Conservation (phyloP, 768 basidiomycete genomes). For the Termitomyces sp. region DNA sequence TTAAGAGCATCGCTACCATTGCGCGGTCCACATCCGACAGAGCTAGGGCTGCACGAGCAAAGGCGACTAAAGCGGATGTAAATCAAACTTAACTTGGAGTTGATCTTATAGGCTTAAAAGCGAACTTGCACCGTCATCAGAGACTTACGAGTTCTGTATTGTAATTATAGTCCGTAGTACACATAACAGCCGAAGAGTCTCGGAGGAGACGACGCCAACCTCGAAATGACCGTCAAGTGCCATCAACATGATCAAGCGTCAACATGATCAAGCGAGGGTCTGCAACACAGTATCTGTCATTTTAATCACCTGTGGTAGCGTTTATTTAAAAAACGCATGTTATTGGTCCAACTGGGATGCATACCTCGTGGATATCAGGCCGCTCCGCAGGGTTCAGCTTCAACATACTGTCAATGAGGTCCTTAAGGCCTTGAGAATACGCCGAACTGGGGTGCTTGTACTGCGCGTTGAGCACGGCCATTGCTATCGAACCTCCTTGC, state of each 20-base stretch:
- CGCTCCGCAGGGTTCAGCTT: slow-evolving; percentile 77
- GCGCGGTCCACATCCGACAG: slow-evolving; percentile 31
- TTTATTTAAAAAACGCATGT: background rate
- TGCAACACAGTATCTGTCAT: slow-evolving; percentile 61
- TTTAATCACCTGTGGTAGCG: slow-evolving; percentile 49
- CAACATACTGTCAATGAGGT: slow-evolving; percentile 81
- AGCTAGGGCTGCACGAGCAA: slow-evolving; percentile 31
- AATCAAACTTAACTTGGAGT: slow-evolving; percentile 3
- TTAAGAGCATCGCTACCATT: slow-evolving; percentile 23
- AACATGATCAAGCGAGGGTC: slow-evolving; percentile 43
- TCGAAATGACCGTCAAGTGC: background rate
- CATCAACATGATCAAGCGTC: slow-evolving; percentile 33
- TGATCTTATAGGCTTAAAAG: background rate
- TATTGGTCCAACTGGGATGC: slow-evolving; percentile 10
- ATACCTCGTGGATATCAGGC: slow-evolving; percentile 82
- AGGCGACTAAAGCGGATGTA: slow-evolving; percentile 13
- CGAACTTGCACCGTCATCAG: background rate
- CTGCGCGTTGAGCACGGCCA: slow-evolving; percentile 93
- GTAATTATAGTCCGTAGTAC: slow-evolving; percentile 4
- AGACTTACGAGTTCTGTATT: background rate
- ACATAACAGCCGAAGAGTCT: background rate
- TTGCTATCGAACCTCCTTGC: slow-evolving; percentile 94
- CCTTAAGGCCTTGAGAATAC: slow-evolving; percentile 81
- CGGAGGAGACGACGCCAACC: background rate
- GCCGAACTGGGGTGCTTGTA: slow-evolving; percentile 84